phyloP scores from a whole-genome alignment of 805 yeast genomes.

The Brettanomyces sp. region DNA sequence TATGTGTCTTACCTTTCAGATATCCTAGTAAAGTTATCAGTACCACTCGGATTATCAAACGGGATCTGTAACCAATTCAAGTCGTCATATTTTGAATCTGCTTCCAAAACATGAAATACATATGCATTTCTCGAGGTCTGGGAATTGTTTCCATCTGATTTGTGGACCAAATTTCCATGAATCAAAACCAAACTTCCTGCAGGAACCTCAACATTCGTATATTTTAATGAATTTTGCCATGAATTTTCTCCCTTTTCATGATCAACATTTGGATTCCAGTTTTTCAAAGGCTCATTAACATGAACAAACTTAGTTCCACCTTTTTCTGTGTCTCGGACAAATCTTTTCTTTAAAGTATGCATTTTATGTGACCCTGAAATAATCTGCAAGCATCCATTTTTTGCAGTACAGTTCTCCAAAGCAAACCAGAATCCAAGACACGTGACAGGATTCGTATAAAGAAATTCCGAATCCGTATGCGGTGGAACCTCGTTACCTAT shows the following conservation, averaged over 20 bases:
- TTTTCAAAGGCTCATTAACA: slow-evolving; percentile 12
- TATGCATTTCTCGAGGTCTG: slow-evolving; percentile 59
- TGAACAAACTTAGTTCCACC: slow-evolving; percentile 50
- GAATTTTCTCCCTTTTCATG: slow-evolving; percentile 15
- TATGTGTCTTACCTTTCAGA: background rate
- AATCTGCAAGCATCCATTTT: slow-evolving; percentile 62
- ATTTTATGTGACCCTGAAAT: slow-evolving; percentile 63
- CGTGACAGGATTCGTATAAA: slow-evolving; percentile 60
- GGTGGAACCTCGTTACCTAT: slow-evolving; percentile 68
- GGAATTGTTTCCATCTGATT: slow-evolving; percentile 53
- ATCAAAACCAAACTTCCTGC: slow-evolving; percentile 68
- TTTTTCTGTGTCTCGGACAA: slow-evolving; percentile 43
- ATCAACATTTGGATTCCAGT: slow-evolving; percentile 14
- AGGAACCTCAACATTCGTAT: slow-evolving; percentile 47
- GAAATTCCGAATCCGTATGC: slow-evolving; percentile 68
- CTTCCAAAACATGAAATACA: slow-evolving; percentile 75
- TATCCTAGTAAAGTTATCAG: slow-evolving; percentile 47
- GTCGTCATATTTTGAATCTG: slow-evolving; percentile 48
- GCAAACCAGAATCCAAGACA: slow-evolving; percentile 82
- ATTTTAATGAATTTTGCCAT: slow-evolving; percentile 30
- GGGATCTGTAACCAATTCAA: slow-evolving; percentile 77
- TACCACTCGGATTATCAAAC: slow-evolving; percentile 40
- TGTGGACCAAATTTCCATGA: slow-evolving; percentile 63
- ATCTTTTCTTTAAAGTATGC: slow-evolving; percentile 48
- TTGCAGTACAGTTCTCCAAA: slow-evolving; percentile 56